Evolutionary conservation across 441 rosid species (phyloP), one percentile per base, ranked within the genome.

Genomic region (Mallotus repandus): DNA sequence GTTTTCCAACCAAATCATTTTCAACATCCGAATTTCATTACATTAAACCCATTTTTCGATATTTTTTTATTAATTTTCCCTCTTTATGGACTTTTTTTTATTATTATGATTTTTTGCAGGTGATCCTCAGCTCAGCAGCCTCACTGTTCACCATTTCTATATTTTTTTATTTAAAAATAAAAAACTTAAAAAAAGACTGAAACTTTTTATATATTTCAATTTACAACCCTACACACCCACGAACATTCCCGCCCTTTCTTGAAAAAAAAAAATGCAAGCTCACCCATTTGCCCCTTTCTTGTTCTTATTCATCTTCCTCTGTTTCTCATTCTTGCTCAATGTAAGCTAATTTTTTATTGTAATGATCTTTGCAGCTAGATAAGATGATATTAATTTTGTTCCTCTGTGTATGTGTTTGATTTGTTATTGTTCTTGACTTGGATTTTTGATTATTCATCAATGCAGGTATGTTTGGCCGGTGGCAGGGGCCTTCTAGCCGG

Each of bases 391-490:
- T 8, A 29, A 5, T 50, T 68, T 12, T n/a, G 2, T 9, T 0
- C 7, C 2, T 14, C 16, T 49, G 25, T 50, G 35, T 63, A 55
- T 48, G 71, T 32, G 32, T 68, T 25, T 35, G 16, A 25, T 8
- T 13, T 45, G 9, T 12, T 22, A 14, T 52, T 63, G 4, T 18
- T 13, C 7, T 1, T 66, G 56, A 53, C 18, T 15, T 53, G n/a
- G 57, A 4, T 29, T 15, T 53, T 69, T 45, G 12, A 10, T 79
- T 62, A 11, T 14, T 32, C 52, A 63, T 48, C 82, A 90, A 89
- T 89, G 94, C 84, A 91, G 96, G 94, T 79, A 43, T 45, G 25
- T 70, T 68, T 72, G 0, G 86, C 74, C 68, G 81, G 65, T 52
- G 82, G 79, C 46, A 60, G 83, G 43, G 57, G 58, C 14, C n/a